A percentile compares a stretch with the other conserved stretches of the same genome.
These are phyloP conservation scores for Pleurostoma richardsiae DNA, from an alignment of 2,329 filamentous ascomycete species.

Conservation along the genomic window DNA sequence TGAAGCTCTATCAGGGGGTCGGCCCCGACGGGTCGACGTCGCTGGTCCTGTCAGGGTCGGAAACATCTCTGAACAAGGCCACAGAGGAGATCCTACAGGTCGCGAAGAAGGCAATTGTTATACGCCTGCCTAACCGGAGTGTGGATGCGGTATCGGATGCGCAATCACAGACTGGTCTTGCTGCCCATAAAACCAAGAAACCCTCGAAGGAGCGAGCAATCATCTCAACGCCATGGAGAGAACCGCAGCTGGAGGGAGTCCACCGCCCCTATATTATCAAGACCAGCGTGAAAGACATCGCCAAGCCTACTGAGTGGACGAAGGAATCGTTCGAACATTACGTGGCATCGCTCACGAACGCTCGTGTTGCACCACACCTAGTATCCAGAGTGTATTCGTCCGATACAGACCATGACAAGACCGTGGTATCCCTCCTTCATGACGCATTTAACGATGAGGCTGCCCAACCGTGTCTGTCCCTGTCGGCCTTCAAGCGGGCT, in stretches of 20 bases:
- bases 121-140: conserved; percentile 3
- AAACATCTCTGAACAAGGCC: conserved; percentile 11
- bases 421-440: conserved; percentile 31
- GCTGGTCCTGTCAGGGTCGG: conserved; percentile 17
- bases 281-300: conserved; percentile 30
- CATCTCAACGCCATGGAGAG: neutral
- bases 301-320: conserved; percentile 34
- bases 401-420: conserved; percentile 25
- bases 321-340: conserved; percentile 34
- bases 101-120: conserved; percentile 10
- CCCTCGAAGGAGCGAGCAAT: neutral
- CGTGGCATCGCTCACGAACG: conserved; percentile 32
- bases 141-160: conserved; percentile 5
- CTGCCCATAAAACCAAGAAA: neutral
- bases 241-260: neutral
- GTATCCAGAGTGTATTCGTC: conserved; percentile 28
- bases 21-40: conserved; percentile 7
- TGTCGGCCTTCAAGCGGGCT: conserved; percentile 35
- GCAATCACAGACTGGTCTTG: neutral
- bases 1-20: conserved; percentile 14
- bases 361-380: conserved; percentile 25
- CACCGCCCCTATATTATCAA: conserved; percentile 9
- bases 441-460: conserved; percentile 29
- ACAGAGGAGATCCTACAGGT: conserved; percentile 14
- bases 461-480: conserved; percentile 27